Evolutionary conservation across 345 rosid species (phyloP).

Genomic region (Cochlearia excelsa): DNA sequence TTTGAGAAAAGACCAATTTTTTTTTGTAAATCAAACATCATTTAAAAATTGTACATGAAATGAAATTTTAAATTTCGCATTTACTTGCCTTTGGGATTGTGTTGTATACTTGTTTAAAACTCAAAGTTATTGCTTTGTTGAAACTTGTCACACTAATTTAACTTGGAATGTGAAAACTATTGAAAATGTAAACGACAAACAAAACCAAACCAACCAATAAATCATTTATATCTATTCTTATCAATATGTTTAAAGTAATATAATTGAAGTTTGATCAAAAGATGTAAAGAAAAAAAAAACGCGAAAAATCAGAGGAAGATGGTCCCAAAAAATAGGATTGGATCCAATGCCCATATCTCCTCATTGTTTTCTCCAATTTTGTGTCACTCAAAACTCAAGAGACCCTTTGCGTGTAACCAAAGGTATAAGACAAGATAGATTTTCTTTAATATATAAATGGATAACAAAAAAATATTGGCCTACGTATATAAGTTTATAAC

Average conservation of each 20-base stretch:
- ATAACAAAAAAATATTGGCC: no score
- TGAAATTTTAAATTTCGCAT: no score
- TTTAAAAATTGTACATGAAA: no score
- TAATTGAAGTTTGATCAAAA: neutral
- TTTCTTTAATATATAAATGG: neutral
- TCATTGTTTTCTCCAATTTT: slow-evolving; percentile 29
- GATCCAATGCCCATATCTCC: slow-evolving; percentile 42
- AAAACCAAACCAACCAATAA: no score
- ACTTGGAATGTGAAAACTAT: no score
- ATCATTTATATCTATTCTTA: neutral
- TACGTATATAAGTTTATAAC: no score
- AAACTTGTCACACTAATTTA: neutral
- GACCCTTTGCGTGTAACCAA: slow-evolving; percentile 57
- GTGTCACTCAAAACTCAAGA: slow-evolving; percentile 39
- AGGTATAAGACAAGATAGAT: slow-evolving; percentile 27
- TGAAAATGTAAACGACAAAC: no score
- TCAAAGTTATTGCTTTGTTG: no score
- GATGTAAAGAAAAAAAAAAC: neutral
- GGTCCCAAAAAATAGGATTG: slow-evolving; percentile 48
- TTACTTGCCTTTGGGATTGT: neutral
- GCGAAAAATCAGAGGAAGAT: slow-evolving; percentile 26
- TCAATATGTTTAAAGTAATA: neutral
- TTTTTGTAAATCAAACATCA: no score
- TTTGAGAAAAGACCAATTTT: no score
- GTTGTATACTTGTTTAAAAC: no score